These are phyloP conservation scores for Bruguiera parviflora DNA, from an alignment of 345 rosid species.

Conservation along the genomic window DNA sequence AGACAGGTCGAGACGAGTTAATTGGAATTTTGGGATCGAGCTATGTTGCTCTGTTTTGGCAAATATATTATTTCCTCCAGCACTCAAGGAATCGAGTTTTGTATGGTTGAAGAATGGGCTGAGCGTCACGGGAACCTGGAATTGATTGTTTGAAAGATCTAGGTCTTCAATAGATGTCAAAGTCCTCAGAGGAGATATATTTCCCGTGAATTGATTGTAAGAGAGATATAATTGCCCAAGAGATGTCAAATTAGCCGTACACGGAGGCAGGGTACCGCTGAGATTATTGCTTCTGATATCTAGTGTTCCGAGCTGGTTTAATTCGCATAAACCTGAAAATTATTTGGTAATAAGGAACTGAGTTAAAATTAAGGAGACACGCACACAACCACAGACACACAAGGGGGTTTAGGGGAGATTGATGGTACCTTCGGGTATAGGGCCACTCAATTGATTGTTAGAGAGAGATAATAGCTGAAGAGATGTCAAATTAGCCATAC, in stretches of 20 bases:
- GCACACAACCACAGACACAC: too few species aligned
- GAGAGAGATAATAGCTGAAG: too few species aligned
- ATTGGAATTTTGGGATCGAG: constrained; percentile 5
- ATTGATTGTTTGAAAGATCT: not conserved
- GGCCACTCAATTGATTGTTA: too few species aligned
- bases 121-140: not conserved
- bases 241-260: too few species aligned
- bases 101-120: constrained; percentile 1
- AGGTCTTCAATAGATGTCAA: too few species aligned
- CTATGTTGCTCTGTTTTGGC: not conserved
- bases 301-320: not conserved
- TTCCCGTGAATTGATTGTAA: not conserved
- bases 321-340: constrained; percentile 1
- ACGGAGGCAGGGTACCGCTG: too few species aligned
- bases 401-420: too few species aligned
- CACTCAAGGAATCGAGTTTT: not conserved
- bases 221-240: too few species aligned
- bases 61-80: too few species aligned
- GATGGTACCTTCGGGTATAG: too few species aligned
- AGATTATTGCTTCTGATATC: not conserved
- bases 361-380: not conserved
- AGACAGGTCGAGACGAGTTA: not conserved
- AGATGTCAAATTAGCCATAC: too few species aligned
- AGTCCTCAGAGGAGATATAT: not conserved
- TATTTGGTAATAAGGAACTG: not conserved